Evolutionary conservation across 73 alveolate species (phyloP).

Genomic region (Paramecium biaurelia): DNA sequence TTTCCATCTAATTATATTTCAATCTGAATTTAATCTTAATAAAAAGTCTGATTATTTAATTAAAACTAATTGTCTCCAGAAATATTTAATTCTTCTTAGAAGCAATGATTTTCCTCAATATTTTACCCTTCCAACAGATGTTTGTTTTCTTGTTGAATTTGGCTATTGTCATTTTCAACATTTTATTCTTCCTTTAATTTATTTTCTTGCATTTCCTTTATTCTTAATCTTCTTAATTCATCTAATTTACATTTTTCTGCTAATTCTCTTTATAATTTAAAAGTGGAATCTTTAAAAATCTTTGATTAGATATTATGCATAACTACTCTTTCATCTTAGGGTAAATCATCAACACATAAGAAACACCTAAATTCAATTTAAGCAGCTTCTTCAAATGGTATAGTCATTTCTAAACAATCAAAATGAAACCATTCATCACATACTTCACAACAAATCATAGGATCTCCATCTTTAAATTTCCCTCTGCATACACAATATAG

Average conservation of each 20-base stretch:
- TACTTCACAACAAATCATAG: constrained; percentile 1
- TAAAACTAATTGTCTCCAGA: background rate
- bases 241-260: constrained; percentile 12
- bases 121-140: background rate
- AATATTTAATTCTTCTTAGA: background rate
- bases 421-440: constrained; percentile 57
- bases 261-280: constrained; percentile 5
- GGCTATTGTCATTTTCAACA: background rate
- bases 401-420: background rate
- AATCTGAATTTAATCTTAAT: background rate
- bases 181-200: background rate
- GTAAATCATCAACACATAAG: constrained; percentile 2
- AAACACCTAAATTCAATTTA: background rate
- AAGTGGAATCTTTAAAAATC: background rate
- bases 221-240: background rate
- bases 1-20: background rate
- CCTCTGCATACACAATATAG: constrained; percentile 44
- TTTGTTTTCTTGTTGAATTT: background rate
- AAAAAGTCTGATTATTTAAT: background rate
- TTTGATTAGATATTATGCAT: background rate
- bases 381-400: constrained; percentile 3
- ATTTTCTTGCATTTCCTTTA: background rate
- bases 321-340: background rate
- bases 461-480: constrained; percentile 10
- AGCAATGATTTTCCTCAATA: background rate